Evolutionary conservation across 192 early-diverging fungal species (phyloP).

Genomic region (Coemansia sp.): DNA sequence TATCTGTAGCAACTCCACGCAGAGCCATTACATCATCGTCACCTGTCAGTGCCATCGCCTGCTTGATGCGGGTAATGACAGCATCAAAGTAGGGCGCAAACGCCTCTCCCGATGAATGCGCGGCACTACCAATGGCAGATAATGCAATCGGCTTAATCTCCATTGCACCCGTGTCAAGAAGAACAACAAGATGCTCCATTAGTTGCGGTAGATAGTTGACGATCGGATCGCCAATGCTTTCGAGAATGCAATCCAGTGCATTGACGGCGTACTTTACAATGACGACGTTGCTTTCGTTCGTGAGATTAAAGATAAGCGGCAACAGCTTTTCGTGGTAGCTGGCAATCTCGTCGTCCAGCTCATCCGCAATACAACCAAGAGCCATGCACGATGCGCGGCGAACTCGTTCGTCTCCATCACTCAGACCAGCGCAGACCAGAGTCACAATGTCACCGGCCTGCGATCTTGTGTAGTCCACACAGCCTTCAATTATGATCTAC

Average conservation of each 20-base stretch:
- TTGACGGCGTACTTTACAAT: constrained; percentile 80
- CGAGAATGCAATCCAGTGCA: constrained; percentile 87
- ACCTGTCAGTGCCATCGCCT: constrained; percentile 70
- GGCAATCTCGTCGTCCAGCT: constrained; percentile 78
- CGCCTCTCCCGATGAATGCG: constrained; percentile 75
- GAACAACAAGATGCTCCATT: constrained; percentile 76
- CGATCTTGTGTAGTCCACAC: constrained; percentile 79
- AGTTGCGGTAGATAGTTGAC: constrained; percentile 77
- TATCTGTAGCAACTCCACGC: constrained; percentile 84
- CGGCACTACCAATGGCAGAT: constrained; percentile 86
- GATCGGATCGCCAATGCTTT: constrained; percentile 79
- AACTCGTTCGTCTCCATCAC: constrained; percentile 76
- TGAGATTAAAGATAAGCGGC: constrained; percentile 82
- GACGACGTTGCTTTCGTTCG: constrained; percentile 72
- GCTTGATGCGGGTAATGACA: constrained; percentile 67
- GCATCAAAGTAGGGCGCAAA: constrained; percentile 73
- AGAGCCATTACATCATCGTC: constrained; percentile 71
- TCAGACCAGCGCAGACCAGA: constrained; percentile 74
- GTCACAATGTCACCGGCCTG: constrained; percentile 78
- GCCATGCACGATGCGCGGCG: constrained; percentile 88
- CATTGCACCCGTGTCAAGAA: constrained; percentile 67
- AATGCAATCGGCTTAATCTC: constrained; percentile 78
- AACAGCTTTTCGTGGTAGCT: constrained; percentile 78
- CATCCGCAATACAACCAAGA: constrained; percentile 75
- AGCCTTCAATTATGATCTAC: constrained; percentile 75